Conservation (phyloP, 106 monocot genomes). For the Agapanthus africanus region DNA sequence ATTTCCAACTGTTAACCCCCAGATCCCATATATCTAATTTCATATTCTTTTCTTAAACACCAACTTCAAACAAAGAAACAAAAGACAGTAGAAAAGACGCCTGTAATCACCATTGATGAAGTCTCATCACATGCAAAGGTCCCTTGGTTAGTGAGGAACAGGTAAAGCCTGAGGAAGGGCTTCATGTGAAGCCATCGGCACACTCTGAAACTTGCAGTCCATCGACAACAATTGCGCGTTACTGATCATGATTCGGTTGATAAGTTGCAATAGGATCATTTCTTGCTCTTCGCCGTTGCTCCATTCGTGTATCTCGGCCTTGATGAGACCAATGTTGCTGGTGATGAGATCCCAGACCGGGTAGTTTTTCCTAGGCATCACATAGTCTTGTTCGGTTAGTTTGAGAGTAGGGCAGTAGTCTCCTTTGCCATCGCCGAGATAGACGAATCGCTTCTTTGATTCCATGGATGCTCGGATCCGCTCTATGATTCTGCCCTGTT, state of each 20-base stretch:
- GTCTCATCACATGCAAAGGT: too few species aligned
- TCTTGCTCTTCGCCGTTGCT: constrained; percentile 34
- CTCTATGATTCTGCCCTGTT: constrained; percentile 11
- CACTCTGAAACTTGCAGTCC: constrained; percentile 30
- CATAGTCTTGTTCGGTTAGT: constrained; percentile 31
- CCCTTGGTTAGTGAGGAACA: too few species aligned
- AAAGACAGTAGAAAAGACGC: too few species aligned
- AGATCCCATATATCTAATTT: too few species aligned
- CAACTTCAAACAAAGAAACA: too few species aligned
- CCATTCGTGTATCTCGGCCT: constrained; percentile 55
- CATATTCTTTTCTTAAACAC: too few species aligned
- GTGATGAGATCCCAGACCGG: constrained; percentile 57
- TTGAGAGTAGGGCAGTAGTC: constrained; percentile 55
- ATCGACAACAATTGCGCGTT: neutral
- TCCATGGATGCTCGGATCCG: neutral
- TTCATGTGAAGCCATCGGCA: constrained; percentile 16
- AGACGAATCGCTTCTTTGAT: constrained; percentile 34
- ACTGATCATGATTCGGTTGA: neutral
- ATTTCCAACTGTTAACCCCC: too few species aligned
- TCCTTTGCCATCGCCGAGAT: constrained; percentile 64
- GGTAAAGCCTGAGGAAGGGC: constrained; percentile 1
- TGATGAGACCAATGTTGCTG: constrained; percentile 15
- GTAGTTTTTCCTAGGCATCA: constrained; percentile 59
- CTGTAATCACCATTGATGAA: too few species aligned
- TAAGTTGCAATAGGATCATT: constrained; percentile 27